Conservation (phyloP, 495 filamentous ascomycete genomes). For the Tuber borchii region DNA sequence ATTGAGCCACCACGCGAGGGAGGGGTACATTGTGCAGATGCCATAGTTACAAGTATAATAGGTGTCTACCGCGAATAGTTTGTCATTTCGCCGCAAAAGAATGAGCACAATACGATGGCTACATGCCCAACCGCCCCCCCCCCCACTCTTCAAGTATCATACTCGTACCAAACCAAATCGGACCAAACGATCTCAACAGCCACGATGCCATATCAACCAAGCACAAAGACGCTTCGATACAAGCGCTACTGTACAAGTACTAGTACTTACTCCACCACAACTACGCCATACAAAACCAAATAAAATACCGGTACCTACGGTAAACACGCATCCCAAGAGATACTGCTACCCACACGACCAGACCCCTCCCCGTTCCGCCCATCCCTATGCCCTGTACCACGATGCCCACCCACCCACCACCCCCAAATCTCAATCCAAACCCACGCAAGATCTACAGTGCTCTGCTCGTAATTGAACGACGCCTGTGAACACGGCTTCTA, state of each 20-base stretch:
- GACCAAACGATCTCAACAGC: neutral
- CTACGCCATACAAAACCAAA: neutral
- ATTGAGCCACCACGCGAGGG: no score
- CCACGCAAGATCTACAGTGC: neutral
- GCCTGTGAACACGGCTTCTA: no score
- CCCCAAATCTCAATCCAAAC: constrained; percentile 1
- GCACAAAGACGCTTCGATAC: no score
- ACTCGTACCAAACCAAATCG: neutral
- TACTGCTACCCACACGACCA: neutral
- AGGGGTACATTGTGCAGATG: no score
- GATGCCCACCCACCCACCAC: neutral
- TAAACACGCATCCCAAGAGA: neutral
- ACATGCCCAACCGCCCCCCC: neutral
- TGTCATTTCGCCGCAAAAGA: neutral
- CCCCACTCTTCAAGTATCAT: neutral
- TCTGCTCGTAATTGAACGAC: neutral
- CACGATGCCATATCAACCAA: no score
- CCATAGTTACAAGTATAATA: neutral
- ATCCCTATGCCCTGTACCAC: neutral
- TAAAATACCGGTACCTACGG: neutral
- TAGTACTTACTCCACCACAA: neutral
- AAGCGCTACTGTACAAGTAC: no score
- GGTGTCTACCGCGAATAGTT: neutral
- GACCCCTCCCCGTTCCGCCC: neutral
- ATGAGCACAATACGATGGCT: neutral